These are phyloP conservation scores for Carex kokanica DNA, from an alignment of 176 grass and related monocot species.

Conservation along the genomic window DNA sequence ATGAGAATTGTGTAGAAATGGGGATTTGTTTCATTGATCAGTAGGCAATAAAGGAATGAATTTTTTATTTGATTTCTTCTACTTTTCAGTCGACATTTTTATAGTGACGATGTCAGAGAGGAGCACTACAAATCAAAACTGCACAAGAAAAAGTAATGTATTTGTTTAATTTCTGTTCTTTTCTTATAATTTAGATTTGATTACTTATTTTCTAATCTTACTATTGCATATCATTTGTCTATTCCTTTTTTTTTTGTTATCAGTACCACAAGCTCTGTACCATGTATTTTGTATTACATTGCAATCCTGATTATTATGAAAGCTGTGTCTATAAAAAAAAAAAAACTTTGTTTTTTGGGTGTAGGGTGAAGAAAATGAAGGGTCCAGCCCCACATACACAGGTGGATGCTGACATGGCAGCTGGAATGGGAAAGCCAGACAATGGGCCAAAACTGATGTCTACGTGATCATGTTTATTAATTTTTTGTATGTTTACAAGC, in stretches of 20 bases:
- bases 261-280: background rate
- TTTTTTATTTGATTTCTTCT: constrained; percentile 18
- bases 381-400: constrained; percentile 76
- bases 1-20: background rate
- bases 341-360: background rate
- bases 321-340: background rate
- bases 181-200: background rate
- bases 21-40: background rate
- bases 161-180: background rate
- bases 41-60: background rate
- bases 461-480: constrained; percentile 26
- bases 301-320: background rate
- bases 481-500: background rate
- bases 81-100: constrained; percentile 73
- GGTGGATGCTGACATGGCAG: constrained; percentile 73
- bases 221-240: background rate
- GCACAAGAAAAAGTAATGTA: constrained; percentile 80
- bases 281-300: background rate
- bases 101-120: constrained; percentile 51
- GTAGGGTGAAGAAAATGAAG: constrained; percentile 72
- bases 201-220: background rate
- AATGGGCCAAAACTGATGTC: constrained; percentile 95
- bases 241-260: background rate
- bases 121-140: constrained; percentile 83
- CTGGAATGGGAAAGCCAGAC: constrained; percentile 93